Evolutionary conservation across 73 alveolate genomes (phyloP), one percentile per base, ranked within the genome.

Genomic region (Uronychia setigera): DNA sequence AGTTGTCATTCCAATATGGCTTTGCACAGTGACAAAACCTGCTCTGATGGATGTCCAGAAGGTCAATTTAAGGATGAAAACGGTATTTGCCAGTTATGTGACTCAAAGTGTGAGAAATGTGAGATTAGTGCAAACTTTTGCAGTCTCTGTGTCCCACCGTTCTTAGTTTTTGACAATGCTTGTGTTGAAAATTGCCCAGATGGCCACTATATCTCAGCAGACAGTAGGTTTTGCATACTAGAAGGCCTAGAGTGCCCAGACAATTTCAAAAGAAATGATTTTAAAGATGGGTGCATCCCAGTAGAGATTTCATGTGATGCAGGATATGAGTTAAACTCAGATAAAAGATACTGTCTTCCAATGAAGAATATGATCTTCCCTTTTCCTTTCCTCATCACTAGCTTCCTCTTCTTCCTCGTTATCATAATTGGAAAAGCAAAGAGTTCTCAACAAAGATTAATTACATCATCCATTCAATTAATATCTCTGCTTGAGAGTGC

Each of bases 221-320:
- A 35, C 33, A 80, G 80, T 35, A 58, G 74, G 27, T 80, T 77
- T 31, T 90, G 95, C 34, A 78, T 85, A 0, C 58, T 79, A 59
- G 95, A 74, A 0, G 95, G 95, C 1, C 88, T 90, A 0, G 78
- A 75, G 0, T 90, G 95, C 33, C 95, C 95, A 30, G 76, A 32
- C 0, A 83, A 84, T 26, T 90, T 78, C 77, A 60, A 31, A 0
- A 80, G 74, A 0, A 81, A 90, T 75, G 87, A 80, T 29, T 76
- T 80, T 30, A 88, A 88, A 74, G 92, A 85, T 31, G 89, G 91
- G 19, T 90, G 95, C 60, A 86, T 80, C 26, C 95, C 95, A 30
- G 80, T 46, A 28, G 82, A 82, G 29, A 26, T 83, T 33, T 83
- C 87, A 35, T 88, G 94, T 79, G 82, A 77, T 19, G 93, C 78